Conservation (phyloP, 2,329 filamentous ascomycete genomes). For the Meredithiella fracta region DNA sequence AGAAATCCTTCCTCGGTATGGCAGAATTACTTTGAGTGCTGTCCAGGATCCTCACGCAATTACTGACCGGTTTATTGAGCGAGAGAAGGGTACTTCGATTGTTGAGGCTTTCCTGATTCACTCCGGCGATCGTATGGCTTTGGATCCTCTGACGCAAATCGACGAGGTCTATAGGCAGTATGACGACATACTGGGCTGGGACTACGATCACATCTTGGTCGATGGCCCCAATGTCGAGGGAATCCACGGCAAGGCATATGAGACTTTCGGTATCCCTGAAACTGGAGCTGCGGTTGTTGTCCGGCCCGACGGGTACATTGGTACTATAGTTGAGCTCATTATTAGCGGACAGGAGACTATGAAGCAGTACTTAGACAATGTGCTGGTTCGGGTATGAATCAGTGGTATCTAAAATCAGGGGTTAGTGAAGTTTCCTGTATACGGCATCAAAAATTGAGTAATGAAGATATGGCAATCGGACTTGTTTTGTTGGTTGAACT, state of each 20-base stretch:
- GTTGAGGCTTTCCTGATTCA: slow-evolving; percentile 48
- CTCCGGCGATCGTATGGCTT: slow-evolving; percentile 30
- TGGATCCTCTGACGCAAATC: slow-evolving; percentile 37
- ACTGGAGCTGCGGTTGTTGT: slow-evolving; percentile 42
- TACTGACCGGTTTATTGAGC: not conserved
- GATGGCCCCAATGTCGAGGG: slow-evolving; percentile 41
- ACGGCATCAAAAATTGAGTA: not conserved
- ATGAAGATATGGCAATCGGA: not conserved
- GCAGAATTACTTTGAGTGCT: slow-evolving; percentile 17
- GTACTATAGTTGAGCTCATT: slow-evolving; percentile 24
- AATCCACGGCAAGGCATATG: slow-evolving; percentile 30
- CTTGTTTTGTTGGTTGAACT: too few relatives aligned
- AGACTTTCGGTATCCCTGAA: slow-evolving; percentile 41
- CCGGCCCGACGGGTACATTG: slow-evolving; percentile 53
- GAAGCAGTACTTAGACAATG: slow-evolving; percentile 22
- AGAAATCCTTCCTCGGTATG: slow-evolving; percentile 28
- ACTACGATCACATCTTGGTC: slow-evolving; percentile 40
- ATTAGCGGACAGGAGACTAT: slow-evolving; percentile 26
- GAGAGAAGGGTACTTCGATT: slow-evolving; percentile 19
- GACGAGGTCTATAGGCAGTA: slow-evolving; percentile 33
- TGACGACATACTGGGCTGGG: slow-evolving; percentile 32
- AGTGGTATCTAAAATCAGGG: not conserved
- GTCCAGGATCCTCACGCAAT: slow-evolving; percentile 15
- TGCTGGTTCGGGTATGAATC: slow-evolving; percentile 10
- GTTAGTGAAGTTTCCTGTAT: not conserved